phyloP scores from a whole-genome alignment of 495 filamentous ascomycete species.

The Penicillium simplicissimum region DNA sequence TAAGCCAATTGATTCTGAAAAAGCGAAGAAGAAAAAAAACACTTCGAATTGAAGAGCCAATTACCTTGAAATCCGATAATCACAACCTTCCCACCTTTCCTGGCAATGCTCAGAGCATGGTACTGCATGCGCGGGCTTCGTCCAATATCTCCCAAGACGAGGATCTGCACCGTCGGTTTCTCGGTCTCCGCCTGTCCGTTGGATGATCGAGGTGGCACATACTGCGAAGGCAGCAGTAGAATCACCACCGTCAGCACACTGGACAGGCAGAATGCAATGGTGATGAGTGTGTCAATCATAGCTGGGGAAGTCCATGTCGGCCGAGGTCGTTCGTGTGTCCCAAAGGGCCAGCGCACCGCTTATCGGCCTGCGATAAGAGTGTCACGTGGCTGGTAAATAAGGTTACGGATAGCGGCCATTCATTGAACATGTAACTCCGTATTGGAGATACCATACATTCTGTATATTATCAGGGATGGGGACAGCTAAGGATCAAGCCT shows the following conservation, averaged over 20 bases:
- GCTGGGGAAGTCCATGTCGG: slow-evolving; percentile 6
- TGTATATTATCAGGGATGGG: no score
- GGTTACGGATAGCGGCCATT: no score
- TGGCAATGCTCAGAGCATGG: slow-evolving; percentile 90
- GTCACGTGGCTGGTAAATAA: slow-evolving; percentile 7
- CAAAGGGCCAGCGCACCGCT: background rate
- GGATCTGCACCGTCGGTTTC: slow-evolving; percentile 64
- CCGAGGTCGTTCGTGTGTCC: slow-evolving; percentile 3
- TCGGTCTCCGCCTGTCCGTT: slow-evolving; percentile 7
- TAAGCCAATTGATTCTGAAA: background rate
- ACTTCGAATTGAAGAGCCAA: background rate
- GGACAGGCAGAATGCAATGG: slow-evolving; percentile 50
- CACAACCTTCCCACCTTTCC: slow-evolving; percentile 75
- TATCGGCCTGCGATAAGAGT: slow-evolving; percentile 11
- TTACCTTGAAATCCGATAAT: slow-evolving; percentile 86
- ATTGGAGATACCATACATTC: no score
- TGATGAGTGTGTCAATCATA: slow-evolving; percentile 48
- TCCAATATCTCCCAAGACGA: slow-evolving; percentile 98
- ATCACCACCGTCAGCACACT: slow-evolving; percentile 52
- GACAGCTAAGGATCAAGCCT: no score
- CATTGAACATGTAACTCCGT: no score
- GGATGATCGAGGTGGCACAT: slow-evolving; percentile 29
- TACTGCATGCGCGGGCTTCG: slow-evolving; percentile 98
- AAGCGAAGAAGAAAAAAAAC: background rate
- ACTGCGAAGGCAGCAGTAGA: slow-evolving; percentile 53